Conservation (phyloP, 352 stramenopile genomes). For the Pilasporangium apinafurcum region DNA sequence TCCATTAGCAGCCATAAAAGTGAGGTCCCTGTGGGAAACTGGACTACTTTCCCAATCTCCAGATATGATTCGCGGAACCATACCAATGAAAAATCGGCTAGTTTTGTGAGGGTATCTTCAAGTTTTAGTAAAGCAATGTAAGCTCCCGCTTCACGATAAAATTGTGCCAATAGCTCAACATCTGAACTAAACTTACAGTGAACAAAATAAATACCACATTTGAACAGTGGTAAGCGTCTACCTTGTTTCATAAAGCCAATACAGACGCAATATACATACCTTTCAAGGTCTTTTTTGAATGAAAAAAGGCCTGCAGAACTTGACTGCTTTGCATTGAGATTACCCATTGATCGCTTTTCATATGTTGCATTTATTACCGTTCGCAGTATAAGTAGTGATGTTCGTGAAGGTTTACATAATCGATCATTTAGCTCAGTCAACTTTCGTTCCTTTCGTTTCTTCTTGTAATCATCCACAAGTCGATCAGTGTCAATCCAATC, state of each 20-base stretch:
- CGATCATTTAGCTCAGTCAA: slow-evolving; percentile 25
- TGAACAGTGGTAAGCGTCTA: not conserved
- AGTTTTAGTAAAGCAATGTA: slow-evolving; percentile 61
- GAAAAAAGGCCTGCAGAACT: slow-evolving; percentile 35
- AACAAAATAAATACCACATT: slow-evolving; percentile 1
- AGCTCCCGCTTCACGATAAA: slow-evolving; percentile 32
- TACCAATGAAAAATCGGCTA: slow-evolving; percentile 63
- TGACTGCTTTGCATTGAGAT: slow-evolving; percentile 40
- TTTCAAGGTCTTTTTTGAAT: slow-evolving; percentile 77
- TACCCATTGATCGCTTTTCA: slow-evolving; percentile 48
- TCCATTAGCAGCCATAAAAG: slow-evolving; percentile 80
- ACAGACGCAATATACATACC: slow-evolving; percentile 16
- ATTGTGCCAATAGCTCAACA: slow-evolving; percentile 40
- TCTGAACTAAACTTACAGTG: slow-evolving; percentile 35
- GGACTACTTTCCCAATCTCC: slow-evolving; percentile 49
- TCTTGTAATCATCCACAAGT: slow-evolving; percentile 41
- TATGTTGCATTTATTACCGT: slow-evolving; percentile 58
- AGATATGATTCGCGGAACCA: slow-evolving; percentile 84
- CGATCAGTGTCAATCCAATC: slow-evolving; percentile 43
- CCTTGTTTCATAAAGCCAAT: not conserved
- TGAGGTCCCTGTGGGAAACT: slow-evolving; percentile 80
- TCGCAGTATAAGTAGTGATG: slow-evolving; percentile 47
- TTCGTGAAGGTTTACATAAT: slow-evolving; percentile 17
- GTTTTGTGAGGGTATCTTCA: slow-evolving; percentile 27
- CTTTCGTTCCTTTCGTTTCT: slow-evolving; percentile 34